Conservation (phyloP, 306 rosid species). For the Cyamopsis tetragonoloba region DNA sequence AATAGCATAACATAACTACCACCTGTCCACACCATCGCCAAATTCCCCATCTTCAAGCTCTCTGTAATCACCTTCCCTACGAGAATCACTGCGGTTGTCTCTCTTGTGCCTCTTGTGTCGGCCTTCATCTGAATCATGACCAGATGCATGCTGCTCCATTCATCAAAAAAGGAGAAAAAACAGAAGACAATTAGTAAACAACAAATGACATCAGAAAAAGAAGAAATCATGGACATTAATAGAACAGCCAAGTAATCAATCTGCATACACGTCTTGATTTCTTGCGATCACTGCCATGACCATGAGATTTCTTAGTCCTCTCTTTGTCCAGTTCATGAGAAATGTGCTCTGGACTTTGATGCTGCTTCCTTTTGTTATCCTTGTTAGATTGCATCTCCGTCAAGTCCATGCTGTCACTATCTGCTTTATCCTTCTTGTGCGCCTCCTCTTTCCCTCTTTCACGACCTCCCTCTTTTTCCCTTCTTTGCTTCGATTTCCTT, state of each 20-base stretch:
- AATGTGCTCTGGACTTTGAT: slow-evolving; percentile 56
- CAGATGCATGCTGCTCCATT: slow-evolving; percentile 61
- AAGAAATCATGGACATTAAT: not conserved
- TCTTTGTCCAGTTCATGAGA: slow-evolving; percentile 58
- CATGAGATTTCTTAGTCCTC: slow-evolving; percentile 61
- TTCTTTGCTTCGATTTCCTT: slow-evolving; percentile 65
- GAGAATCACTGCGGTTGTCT: slow-evolving; percentile 64
- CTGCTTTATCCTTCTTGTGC: slow-evolving; percentile 54
- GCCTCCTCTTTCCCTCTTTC: slow-evolving; percentile 64
- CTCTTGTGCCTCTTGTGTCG: slow-evolving; percentile 73
- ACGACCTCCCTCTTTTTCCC: slow-evolving; percentile 64
- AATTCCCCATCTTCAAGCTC: slow-evolving; percentile 82
- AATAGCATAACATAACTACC: slow-evolving; percentile 41
- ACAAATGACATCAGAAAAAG: slow-evolving; percentile 6
- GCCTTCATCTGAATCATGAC: slow-evolving; percentile 74
- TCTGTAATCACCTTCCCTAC: slow-evolving; percentile 53
- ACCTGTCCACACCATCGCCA: slow-evolving; percentile 60
- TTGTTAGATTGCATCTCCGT: slow-evolving; percentile 47
- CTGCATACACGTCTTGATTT: slow-evolving; percentile 67
- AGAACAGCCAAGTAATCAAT: slow-evolving; percentile 2
- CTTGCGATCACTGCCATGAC: slow-evolving; percentile 64
- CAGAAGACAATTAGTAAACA: not conserved
- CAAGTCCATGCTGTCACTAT: slow-evolving; percentile 51
- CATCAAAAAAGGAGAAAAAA: not conserved
- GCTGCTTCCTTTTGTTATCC: slow-evolving; percentile 61